Evolutionary conservation across 2,329 filamentous ascomycete species (phyloP).

Genomic region (Fulvia fulva): DNA sequence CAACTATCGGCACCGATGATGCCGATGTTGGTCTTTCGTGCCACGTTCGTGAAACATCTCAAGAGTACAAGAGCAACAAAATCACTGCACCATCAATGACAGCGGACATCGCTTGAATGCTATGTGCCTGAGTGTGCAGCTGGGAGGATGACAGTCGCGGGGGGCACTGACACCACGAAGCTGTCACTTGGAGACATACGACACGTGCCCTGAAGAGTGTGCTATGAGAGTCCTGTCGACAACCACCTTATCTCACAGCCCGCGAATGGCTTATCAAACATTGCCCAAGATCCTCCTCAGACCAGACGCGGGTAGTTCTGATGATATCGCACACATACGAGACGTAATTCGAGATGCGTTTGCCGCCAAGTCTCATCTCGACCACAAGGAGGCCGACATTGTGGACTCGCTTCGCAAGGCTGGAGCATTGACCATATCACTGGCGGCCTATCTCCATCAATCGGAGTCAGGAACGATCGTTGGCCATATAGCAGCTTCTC

Average conservation of each 20-base stretch:
- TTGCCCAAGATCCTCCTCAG: neutral
- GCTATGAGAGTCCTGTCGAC: neutral
- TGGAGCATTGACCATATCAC: neutral
- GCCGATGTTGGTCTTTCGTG: neutral
- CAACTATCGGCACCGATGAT: no score
- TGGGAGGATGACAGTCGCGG: no score
- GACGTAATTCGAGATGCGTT: constrained; percentile 5
- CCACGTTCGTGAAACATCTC: neutral
- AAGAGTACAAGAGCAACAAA: neutral
- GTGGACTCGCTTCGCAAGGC: constrained; percentile 6
- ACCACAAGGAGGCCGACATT: constrained; percentile 7
- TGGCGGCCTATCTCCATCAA: neutral
- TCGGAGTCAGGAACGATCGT: neutral
- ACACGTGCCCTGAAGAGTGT: no score
- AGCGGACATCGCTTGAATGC: no score
- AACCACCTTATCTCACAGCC: neutral
- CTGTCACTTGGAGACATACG: no score
- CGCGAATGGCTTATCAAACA: neutral
- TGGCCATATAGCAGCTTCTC: constrained; percentile 7
- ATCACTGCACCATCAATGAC: neutral
- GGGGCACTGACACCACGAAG: no score
- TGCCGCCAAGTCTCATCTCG: constrained; percentile 10
- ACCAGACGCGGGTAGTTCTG: neutral
- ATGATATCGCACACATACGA: neutral
- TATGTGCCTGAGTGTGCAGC: no score